A percentile compares a stretch with the other conserved stretches of the same genome.
phyloP scores from a whole-genome alignment of 108 stramenopile genomes.

The Skeletonema potamos region DNA sequence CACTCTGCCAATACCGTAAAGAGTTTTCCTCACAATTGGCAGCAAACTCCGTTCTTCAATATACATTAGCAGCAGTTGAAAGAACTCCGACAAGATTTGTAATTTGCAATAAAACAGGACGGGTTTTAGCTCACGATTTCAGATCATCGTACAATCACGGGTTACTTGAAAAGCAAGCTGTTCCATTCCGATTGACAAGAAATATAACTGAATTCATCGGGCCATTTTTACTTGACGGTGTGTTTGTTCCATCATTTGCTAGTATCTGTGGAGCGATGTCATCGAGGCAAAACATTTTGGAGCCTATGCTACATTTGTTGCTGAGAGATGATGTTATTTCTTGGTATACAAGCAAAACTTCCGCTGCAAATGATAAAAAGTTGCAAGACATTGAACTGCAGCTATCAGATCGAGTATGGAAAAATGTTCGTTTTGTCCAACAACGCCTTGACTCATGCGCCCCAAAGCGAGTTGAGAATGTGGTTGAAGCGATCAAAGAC shows the following conservation, averaged over 20 bases:
- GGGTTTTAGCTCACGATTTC: constrained; percentile 71
- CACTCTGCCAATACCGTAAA: constrained; percentile 67
- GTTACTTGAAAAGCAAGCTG: constrained; percentile 53
- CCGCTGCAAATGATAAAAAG: constrained; percentile 73
- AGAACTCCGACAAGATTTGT: constrained; percentile 74
- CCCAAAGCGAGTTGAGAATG: constrained; percentile 18
- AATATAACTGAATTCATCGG: constrained; percentile 69
- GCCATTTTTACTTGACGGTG: constrained; percentile 62
- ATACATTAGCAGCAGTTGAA: constrained; percentile 71
- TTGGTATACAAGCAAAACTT: constrained; percentile 79
- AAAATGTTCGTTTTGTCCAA: constrained; percentile 68
- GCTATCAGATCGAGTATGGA: constrained; percentile 70
- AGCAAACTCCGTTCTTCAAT: constrained; percentile 79
- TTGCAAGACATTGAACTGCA: constrained; percentile 82
- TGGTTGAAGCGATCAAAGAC: constrained; percentile 18
- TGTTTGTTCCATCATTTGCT: constrained; percentile 65
- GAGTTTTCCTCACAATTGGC: constrained; percentile 76
- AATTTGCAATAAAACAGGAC: constrained; percentile 50
- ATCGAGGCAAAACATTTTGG: constrained; percentile 55
- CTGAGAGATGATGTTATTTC: constrained; percentile 84
- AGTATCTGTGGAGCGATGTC: constrained; percentile 62
- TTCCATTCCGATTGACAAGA: constrained; percentile 86
- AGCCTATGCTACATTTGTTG: constrained; percentile 68
- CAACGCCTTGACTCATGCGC: constrained; percentile 63
- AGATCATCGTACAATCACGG: constrained; percentile 86